These are phyloP conservation scores for Daldinia caldariorum DNA, from an alignment of 495 filamentous ascomycete species.

Conservation along the genomic window DNA sequence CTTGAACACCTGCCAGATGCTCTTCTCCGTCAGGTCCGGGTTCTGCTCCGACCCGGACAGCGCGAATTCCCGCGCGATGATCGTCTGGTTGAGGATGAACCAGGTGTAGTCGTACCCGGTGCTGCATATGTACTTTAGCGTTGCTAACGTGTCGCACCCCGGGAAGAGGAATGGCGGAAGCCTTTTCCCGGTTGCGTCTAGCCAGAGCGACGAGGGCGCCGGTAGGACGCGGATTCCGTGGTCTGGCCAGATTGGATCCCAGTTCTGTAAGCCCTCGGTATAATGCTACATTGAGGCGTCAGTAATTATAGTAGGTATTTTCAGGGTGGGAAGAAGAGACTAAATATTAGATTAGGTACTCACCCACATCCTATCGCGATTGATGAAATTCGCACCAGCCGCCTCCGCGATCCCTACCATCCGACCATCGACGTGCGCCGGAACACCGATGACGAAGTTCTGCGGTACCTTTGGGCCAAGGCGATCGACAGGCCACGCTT, in stretches of 20 bases:
- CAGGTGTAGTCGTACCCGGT: conserved; percentile 65
- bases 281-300: conserved; percentile 50
- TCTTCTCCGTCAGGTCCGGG: conserved; percentile 62
- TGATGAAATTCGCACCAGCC: conserved; percentile 59
- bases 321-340: too few relatives aligned
- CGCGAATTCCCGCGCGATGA: conserved; percentile 62
- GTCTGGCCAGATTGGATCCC: conserved; percentile 61
- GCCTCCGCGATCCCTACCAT: conserved; percentile 61
- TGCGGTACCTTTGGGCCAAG: conserved; percentile 58
- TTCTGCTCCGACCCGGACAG: conserved; percentile 66
- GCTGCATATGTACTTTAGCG: conserved; percentile 62
- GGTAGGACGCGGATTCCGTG: conserved; percentile 64
- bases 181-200: conserved; percentile 62
- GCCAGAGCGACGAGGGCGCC: conserved; percentile 62
- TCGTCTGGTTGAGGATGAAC: conserved; percentile 62
- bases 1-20: conserved; percentile 55
- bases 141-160: conserved; percentile 61
- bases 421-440: conserved; percentile 62
- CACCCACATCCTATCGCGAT: conserved; percentile 61
- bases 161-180: conserved; percentile 60
- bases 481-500: conserved; percentile 58
- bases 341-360: neutral
- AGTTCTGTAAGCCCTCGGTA: conserved; percentile 63
- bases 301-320: neutral
- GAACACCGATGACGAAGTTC: conserved; percentile 62